phyloP scores from a whole-genome alignment of 2,329 filamentous ascomycete genomes.

The Colletotrichum magnum region DNA sequence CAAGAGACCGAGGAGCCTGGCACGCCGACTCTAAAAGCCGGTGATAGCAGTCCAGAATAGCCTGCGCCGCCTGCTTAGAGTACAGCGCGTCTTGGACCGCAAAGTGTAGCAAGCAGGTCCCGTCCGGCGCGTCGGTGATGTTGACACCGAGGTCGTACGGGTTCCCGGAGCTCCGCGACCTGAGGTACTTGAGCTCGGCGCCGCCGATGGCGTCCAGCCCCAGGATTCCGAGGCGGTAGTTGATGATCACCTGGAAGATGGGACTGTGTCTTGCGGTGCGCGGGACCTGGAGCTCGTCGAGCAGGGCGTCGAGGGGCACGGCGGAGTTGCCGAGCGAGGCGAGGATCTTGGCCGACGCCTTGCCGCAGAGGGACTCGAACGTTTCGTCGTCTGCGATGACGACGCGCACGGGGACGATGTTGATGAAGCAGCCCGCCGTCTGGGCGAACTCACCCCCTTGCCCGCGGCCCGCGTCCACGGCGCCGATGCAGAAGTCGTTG shows the following conservation, averaged over 20 bases:
- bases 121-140: conserved; percentile 13
- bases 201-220: conserved; percentile 1
- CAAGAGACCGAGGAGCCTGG: not conserved
- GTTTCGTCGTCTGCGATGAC: conserved; percentile 22
- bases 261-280: conserved; percentile 58
- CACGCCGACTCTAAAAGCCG: conserved; percentile 10
- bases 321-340: conserved; percentile 57
- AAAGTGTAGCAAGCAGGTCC: not conserved
- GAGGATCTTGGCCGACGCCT: conserved; percentile 41
- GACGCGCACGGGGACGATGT: conserved; percentile 63
- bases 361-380: not conserved
- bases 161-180: conserved; percentile 12
- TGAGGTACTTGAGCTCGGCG: conserved; percentile 4
- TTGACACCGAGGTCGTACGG: conserved; percentile 20
- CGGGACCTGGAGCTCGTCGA: conserved; percentile 58
- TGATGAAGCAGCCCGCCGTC: conserved; percentile 63
- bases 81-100: conserved; percentile 1
- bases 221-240: conserved; percentile 49
- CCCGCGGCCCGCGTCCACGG: conserved; percentile 59
- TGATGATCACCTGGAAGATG: conserved; percentile 62
- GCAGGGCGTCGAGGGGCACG: conserved; percentile 64
- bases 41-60: not conserved
- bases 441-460: conserved; percentile 46
- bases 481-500: conserved; percentile 61
- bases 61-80: conserved; percentile 8